Evolutionary conservation across 495 filamentous ascomycete genomes (phyloP).

Genomic region (Talaromyces nanjingensis): DNA sequence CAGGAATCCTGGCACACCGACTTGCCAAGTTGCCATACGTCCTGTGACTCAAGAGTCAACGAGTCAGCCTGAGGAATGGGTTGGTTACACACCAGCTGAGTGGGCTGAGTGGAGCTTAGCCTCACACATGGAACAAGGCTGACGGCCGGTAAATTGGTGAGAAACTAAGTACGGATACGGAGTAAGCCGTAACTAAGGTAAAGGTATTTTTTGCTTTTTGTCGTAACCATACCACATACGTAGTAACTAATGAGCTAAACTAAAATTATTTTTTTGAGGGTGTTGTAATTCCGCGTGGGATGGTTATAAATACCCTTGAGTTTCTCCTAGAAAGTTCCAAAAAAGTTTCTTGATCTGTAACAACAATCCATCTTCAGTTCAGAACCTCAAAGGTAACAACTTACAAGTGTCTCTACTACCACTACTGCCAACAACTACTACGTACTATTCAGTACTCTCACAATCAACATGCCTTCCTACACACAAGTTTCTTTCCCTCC

Average conservation of each 20-base stretch:
- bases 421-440: not conserved
- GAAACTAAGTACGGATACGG: not conserved
- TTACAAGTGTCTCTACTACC: not conserved
- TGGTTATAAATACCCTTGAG: conserved; percentile 1
- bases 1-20: not conserved
- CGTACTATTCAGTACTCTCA: not conserved
- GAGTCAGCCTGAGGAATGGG: conserved; percentile 3
- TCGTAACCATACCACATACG: not conserved
- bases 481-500: conserved; percentile 69
- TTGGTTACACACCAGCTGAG: conserved; percentile 3
- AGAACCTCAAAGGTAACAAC: not conserved
- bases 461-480: conserved; percentile 56
- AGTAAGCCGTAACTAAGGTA: not conserved
- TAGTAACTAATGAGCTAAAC: not conserved
- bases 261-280: not conserved
- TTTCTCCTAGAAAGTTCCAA: not conserved
- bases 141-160: not conserved
- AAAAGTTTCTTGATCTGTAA: not conserved
- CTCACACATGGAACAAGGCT: conserved; percentile 7
- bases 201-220: not conserved
- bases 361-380: not conserved
- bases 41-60: conserved; percentile 4
- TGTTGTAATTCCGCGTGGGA: not conserved
- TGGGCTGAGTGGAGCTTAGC: not conserved
- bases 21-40: not conserved